Conservation (phyloP, 2,329 filamentous ascomycete species). For the Diaporthe helianthi region DNA sequence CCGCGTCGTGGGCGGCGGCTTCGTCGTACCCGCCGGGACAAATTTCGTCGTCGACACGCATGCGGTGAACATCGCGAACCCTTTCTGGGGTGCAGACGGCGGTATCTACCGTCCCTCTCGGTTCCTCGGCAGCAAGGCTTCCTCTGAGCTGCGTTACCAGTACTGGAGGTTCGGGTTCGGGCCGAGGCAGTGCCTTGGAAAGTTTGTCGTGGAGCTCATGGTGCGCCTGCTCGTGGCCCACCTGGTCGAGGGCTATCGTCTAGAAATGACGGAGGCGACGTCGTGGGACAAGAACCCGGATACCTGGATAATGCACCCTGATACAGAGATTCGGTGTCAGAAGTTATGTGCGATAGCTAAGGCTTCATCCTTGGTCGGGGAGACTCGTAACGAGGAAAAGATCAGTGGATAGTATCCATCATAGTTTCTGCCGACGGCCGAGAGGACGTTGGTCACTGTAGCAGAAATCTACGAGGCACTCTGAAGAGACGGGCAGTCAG, state of each 20-base stretch:
- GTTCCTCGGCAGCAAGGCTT: constrained; percentile 37
- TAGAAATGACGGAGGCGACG: not conserved
- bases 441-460: too few species aligned
- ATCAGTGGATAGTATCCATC: too few species aligned
- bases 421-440: too few species aligned
- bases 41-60: constrained; percentile 52
- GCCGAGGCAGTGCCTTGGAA: constrained; percentile 51
- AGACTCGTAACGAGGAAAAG: too few species aligned
- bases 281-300: not conserved
- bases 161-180: constrained; percentile 56
- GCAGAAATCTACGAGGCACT: too few species aligned
- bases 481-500: too few species aligned
- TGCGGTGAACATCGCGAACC: constrained; percentile 49
- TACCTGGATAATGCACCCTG: not conserved
- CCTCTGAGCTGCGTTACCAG: constrained; percentile 43
- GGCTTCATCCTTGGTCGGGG: too few species aligned
- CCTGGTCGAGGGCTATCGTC: constrained; percentile 33
- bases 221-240: constrained; percentile 38
- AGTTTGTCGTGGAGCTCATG: constrained; percentile 48
- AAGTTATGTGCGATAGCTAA: too few species aligned
- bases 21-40: constrained; percentile 45
- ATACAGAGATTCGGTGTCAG: not conserved
- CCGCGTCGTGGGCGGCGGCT: constrained; percentile 45
- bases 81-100: constrained; percentile 48
- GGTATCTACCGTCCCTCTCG: constrained; percentile 44